These are phyloP conservation scores for Keqinozyma sinolaborantium DNA, from an alignment of 1,139 yeast genomes.

Conservation along the genomic window DNA sequence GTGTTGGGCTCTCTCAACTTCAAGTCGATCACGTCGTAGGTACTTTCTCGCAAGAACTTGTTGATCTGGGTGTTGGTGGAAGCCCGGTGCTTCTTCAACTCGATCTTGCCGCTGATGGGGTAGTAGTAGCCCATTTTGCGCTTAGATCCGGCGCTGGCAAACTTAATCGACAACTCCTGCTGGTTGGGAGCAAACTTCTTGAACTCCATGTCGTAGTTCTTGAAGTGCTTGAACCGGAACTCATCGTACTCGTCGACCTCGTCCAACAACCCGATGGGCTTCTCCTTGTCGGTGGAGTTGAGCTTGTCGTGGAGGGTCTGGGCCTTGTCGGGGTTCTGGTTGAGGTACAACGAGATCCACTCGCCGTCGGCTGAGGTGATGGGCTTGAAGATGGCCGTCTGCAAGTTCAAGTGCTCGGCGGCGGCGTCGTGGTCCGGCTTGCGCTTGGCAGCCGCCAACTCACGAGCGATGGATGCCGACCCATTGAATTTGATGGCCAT, in stretches of 20 bases:
- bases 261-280: slow-evolving; percentile 39
- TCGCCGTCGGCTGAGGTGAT: slow-evolving; percentile 72
- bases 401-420: slow-evolving; percentile 41
- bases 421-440: slow-evolving; percentile 37
- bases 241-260: slow-evolving; percentile 33
- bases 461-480: slow-evolving; percentile 61
- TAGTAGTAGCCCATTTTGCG: slow-evolving; percentile 67
- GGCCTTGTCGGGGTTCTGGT: slow-evolving; percentile 21
- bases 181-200: slow-evolving; percentile 42
- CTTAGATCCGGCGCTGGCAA: slow-evolving; percentile 46
- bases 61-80: slow-evolving; percentile 46
- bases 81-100: slow-evolving; percentile 77
- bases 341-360: slow-evolving; percentile 74
- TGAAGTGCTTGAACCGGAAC: slow-evolving; percentile 59
- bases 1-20: slow-evolving; percentile 72
- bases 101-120: slow-evolving; percentile 76
- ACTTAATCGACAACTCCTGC: slow-evolving; percentile 42
- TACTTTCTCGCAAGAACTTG: slow-evolving; percentile 47
- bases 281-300: slow-evolving; percentile 49
- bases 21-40: slow-evolving; percentile 54
- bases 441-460: slow-evolving; percentile 28
- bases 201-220: slow-evolving; percentile 79
- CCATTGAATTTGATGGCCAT: slow-evolving; percentile 74
- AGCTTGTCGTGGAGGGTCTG: slow-evolving; percentile 38
- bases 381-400: slow-evolving; percentile 72